These are phyloP conservation scores for Fusarium liriodendri DNA, from an alignment of 2,329 filamentous ascomycete genomes.

Conservation along the genomic window DNA sequence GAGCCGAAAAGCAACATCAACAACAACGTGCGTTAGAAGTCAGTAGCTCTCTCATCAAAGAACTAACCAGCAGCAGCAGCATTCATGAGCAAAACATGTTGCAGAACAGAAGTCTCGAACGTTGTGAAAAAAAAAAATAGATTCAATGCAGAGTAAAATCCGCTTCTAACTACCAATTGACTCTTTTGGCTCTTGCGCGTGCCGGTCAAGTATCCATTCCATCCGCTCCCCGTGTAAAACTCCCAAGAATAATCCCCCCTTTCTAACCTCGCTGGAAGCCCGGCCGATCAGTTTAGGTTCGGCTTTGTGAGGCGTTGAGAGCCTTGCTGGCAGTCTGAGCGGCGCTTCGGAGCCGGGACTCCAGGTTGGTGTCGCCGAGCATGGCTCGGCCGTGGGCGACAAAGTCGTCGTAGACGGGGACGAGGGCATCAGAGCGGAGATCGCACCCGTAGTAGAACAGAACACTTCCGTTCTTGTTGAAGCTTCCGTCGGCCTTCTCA, in stretches of 20 bases:
- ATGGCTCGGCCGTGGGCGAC: conserved; percentile 84
- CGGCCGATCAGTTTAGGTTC: conserved; percentile 16
- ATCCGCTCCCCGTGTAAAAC: not conserved
- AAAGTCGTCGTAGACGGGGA: conserved; percentile 87
- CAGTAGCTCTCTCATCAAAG: not conserved
- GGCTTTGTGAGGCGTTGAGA: conserved; percentile 46
- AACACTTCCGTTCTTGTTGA: conserved; percentile 86
- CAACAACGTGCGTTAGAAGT: not conserved
- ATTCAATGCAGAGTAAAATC: not conserved
- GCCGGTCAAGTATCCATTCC: not conserved
- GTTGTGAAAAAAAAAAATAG: not conserved
- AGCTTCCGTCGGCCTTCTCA: conserved; percentile 93
- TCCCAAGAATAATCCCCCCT: conserved; percentile 10
- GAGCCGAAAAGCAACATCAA: not conserved
- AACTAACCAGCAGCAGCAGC: not conserved
- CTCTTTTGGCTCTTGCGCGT: not conserved
- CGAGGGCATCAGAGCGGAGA: conserved; percentile 78
- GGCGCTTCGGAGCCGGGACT: conserved; percentile 84
- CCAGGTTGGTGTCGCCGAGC: conserved; percentile 89
- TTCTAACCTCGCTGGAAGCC: conserved; percentile 8
- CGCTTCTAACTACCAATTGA: conserved; percentile 6
- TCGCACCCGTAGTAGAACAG: conserved; percentile 97
- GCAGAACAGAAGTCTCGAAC: not conserved
- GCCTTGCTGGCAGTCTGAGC: conserved; percentile 74
- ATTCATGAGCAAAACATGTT: not conserved